These are phyloP conservation scores for Boechera divaricarpa DNA, from an alignment of 345 rosid species.

Conservation along the genomic window DNA sequence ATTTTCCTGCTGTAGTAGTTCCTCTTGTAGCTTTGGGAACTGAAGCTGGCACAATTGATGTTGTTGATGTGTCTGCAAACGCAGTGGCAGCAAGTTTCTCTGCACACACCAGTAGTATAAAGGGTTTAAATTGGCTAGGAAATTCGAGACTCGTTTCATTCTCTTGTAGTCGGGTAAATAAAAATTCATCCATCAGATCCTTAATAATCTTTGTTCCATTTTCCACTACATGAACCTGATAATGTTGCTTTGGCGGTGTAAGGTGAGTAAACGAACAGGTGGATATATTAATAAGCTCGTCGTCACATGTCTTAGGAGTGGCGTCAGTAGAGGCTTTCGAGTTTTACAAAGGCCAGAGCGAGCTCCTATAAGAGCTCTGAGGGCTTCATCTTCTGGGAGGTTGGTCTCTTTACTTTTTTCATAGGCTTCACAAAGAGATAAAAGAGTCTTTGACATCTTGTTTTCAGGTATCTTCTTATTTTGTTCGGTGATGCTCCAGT, in stretches of 20 bases:
- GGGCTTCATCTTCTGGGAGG: slow-evolving; percentile 94
- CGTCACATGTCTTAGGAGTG: slow-evolving; percentile 88
- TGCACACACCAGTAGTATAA: slow-evolving; percentile 67
- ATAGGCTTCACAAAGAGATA: background rate
- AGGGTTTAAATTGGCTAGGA: slow-evolving; percentile 92
- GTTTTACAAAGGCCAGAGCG: slow-evolving; percentile 86
- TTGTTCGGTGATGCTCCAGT: slow-evolving; percentile 94
- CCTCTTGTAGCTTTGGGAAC: slow-evolving; percentile 94
- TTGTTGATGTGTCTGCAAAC: slow-evolving; percentile 87
- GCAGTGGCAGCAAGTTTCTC: slow-evolving; percentile 78
- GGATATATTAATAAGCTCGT: slow-evolving; percentile 80
- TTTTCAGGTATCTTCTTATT: slow-evolving; percentile 84
- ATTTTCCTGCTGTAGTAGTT: slow-evolving; percentile 78
- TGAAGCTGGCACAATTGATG: slow-evolving; percentile 76
- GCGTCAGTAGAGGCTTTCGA: slow-evolving; percentile 74
- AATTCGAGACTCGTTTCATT: slow-evolving; percentile 90
- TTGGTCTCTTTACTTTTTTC: slow-evolving; percentile 36
- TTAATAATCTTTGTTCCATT: background rate
- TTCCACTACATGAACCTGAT: background rate
- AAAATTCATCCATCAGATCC: background rate
- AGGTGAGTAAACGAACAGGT: slow-evolving; percentile 82
- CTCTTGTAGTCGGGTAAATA: slow-evolving; percentile 64
- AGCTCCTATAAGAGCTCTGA: slow-evolving; percentile 78
- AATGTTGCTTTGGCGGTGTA: slow-evolving; percentile 36
- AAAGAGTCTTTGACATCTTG: background rate